Conservation (phyloP, 306 rosid genomes). For the Neltuma alba region DNA sequence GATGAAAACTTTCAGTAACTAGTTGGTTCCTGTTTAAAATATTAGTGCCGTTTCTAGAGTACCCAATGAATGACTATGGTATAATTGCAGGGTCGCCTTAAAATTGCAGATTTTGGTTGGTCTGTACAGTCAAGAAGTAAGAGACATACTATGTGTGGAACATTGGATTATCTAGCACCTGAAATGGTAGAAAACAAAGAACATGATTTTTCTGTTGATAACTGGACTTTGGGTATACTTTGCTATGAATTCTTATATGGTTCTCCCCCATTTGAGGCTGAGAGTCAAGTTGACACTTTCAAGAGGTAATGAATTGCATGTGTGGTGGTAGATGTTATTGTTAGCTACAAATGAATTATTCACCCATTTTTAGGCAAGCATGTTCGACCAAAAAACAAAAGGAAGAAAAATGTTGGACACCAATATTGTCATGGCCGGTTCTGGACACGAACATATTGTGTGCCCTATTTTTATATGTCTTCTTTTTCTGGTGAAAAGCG, state of each 20-base stretch:
- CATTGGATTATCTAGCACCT: constrained; percentile 89
- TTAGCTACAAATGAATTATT: not conserved
- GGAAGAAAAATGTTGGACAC: not conserved
- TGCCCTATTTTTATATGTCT: too few relatives aligned
- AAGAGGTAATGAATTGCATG: constrained; percentile 46
- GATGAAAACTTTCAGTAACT: not conserved
- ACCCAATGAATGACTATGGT: constrained; percentile 15
- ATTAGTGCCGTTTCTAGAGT: not conserved
- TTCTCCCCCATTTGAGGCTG: constrained; percentile 89
- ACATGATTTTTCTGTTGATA: constrained; percentile 87
- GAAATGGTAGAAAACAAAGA: constrained; percentile 90
- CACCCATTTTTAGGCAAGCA: not conserved
- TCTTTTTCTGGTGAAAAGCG: not conserved
- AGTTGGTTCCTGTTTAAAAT: not conserved
- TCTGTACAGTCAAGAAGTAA: constrained; percentile 81
- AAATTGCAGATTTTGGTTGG: constrained; percentile 97
- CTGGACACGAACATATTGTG: not conserved
- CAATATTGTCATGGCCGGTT: not conserved
- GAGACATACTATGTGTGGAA: constrained; percentile 92
- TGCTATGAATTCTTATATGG: constrained; percentile 91
- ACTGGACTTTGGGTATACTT: constrained; percentile 90
- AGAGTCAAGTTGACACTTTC: constrained; percentile 81
- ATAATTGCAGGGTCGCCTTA: constrained; percentile 73
- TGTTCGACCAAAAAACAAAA: not conserved
- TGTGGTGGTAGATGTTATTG: not conserved